Conservation (phyloP, 495 filamentous ascomycete species). For the Parachaetomium inaequale region DNA sequence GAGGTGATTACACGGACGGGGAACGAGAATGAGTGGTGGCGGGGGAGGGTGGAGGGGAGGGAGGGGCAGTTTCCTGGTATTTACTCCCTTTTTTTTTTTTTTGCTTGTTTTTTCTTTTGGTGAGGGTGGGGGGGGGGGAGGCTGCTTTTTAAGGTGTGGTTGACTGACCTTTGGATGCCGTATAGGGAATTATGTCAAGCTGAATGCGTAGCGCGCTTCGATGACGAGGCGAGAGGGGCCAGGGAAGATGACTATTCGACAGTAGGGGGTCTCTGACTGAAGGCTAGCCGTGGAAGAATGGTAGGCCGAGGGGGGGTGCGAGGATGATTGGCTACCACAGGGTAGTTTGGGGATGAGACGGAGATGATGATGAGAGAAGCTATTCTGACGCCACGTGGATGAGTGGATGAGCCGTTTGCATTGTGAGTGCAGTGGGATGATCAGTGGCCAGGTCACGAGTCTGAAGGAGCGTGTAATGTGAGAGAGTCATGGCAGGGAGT, state of each 20-base stretch:
- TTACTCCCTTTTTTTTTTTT: conserved; percentile 27
- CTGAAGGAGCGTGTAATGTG: too few relatives aligned
- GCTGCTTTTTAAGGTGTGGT: neutral
- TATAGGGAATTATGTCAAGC: conserved; percentile 45
- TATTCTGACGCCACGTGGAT: too few relatives aligned
- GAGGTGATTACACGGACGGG: conserved; percentile 76
- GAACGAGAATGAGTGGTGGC: conserved; percentile 98
- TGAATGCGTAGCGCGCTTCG: conserved; percentile 32
- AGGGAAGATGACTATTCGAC: too few relatives aligned
- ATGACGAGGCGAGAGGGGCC: too few relatives aligned
- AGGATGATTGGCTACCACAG: too few relatives aligned
- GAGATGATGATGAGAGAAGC: too few relatives aligned
- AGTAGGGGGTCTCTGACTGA: too few relatives aligned
- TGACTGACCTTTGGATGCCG: neutral
- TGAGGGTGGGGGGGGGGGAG: neutral
- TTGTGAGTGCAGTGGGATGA: neutral
- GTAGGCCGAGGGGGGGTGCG: neutral
- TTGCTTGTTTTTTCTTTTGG: neutral
- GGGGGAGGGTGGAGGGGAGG: conserved; percentile 68
- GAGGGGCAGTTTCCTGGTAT: conserved; percentile 93
- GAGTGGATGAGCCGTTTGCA: neutral
- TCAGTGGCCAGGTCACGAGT: neutral
- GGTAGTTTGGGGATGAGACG: too few relatives aligned
- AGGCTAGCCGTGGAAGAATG: neutral
- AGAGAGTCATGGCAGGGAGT: neutral